A percentile compares a stretch with the other conserved stretches of the same genome.
Evolutionary conservation across 2,329 filamentous ascomycete species (phyloP).

Genomic region (Plectosphaerella sp.): DNA sequence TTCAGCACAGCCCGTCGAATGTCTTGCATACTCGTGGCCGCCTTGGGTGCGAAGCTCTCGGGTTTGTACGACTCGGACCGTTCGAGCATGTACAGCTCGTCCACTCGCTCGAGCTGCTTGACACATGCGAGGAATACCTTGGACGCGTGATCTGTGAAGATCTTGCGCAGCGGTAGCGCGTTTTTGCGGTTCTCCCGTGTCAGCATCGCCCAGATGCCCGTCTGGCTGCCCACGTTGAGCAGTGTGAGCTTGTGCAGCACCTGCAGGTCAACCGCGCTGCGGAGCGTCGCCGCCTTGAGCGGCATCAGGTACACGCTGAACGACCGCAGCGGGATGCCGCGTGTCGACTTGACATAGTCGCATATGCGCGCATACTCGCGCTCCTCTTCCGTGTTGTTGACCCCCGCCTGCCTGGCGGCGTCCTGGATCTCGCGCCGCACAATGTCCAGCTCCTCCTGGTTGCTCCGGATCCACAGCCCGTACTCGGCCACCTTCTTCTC

Average conservation of each 20-base stretch:
- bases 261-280: conserved; percentile 51
- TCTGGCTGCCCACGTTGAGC: conserved; percentile 60
- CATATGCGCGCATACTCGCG: conserved; percentile 25
- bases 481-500: not conserved
- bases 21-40: conserved; percentile 47
- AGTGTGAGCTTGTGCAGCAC: conserved; percentile 53
- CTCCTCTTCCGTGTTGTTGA: conserved; percentile 1
- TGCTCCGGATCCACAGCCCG: not conserved
- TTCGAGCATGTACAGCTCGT: conserved; percentile 58
- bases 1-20: conserved; percentile 53
- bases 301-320: conserved; percentile 57
- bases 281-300: conserved; percentile 53
- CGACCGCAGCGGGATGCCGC: conserved; percentile 51
- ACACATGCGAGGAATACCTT: conserved; percentile 48
- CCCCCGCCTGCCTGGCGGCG: conserved; percentile 17
- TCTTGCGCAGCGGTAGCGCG: conserved; percentile 49
- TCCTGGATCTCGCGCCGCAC: conserved; percentile 32
- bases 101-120: conserved; percentile 45
- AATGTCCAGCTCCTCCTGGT: conserved; percentile 25
- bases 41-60: conserved; percentile 47
- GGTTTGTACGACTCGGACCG: conserved; percentile 44
- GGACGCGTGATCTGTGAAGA: conserved; percentile 62
- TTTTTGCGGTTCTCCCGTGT: conserved; percentile 46
- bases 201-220: conserved; percentile 54
- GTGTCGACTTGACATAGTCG: conserved; percentile 53